Base-by-base conservation (phyloP, 345 rosid genomes). In the Clarkia xantiana region DNA sequence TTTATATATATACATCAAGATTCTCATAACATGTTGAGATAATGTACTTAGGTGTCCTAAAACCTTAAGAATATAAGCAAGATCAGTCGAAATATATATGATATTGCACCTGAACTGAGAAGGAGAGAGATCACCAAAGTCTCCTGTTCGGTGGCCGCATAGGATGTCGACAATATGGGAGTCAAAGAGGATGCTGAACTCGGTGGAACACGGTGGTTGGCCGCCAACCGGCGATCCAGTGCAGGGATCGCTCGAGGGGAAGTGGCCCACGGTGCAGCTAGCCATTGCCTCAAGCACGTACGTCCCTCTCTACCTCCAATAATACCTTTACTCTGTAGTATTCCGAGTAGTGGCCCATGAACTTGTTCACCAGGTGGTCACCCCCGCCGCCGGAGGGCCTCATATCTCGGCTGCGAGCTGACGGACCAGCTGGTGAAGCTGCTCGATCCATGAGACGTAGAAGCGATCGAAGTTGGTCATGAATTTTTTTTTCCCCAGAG, bases 81-180 rank as follows among this genome's bases (percentile, higher is more conserved):
- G n/a, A n/a, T n/a, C n/a, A n/a, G n/a, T n/a, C n/a, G n/a, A n/a
- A n/a, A n/a, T n/a, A n/a, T n/a, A n/a, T n/a, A n/a, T n/a, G n/a
- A 44, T 1, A 14, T 38, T 11, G 40, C 15, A 63, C 94, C 95
- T 70, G 81, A 84, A 82, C 10, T 89, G 97, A 42, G 47, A 45
- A 16, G 95, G 87, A 12, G 93, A 80, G 8, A 85, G 75, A 46
- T 89, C 97, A 6, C 90, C 87, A n/a, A 89, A 84, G 54, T 85
- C 90, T 11, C 97, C 95, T 1, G 81, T 76, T 0, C 69, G 58
- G 44, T 51, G 47, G 1, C 95, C 97, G 18, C 74, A 76, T 3
- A 84, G 76, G 34, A 89, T 82, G 63, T 89, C 95, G 13, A 72
- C 56, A 14, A 85, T 78, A 46, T 67, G 81, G 62, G 86, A 71